Percentiles rank a stretch among this genome's conserved stretches.
phyloP scores from a whole-genome alignment of 2,329 filamentous ascomycete species.

The Diaporthe australafricana region DNA sequence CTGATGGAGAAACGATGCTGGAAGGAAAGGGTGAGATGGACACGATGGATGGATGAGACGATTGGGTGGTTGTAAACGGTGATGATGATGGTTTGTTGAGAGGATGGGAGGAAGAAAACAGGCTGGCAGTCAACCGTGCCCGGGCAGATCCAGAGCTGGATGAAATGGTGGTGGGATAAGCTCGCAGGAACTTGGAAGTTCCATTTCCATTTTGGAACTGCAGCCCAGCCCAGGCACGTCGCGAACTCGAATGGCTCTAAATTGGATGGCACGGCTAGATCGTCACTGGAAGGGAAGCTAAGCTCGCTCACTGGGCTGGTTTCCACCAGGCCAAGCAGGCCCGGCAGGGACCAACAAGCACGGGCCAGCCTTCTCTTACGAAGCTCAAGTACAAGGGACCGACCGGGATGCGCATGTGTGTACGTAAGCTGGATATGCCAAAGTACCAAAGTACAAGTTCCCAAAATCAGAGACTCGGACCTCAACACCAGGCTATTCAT shows the following conservation, averaged over 20 bases:
- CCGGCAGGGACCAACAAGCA: background rate
- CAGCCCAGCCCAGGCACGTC: slow-evolving; percentile 25
- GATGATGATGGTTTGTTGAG: background rate
- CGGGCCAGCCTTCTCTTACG: background rate
- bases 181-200: slow-evolving; percentile 29
- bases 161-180: slow-evolving; percentile 36
- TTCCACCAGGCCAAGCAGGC: background rate
- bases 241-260: slow-evolving; percentile 26
- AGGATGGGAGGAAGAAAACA: slow-evolving; percentile 1
- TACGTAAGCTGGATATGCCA: background rate
- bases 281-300: slow-evolving; percentile 23
- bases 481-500: background rate
- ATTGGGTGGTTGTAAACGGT: background rate
- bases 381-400: background rate
- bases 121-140: slow-evolving; percentile 8
- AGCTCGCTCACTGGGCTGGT: slow-evolving; percentile 17
- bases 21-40: background rate
- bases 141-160: slow-evolving; percentile 8
- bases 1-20: background rate
- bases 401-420: background rate
- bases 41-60: background rate
- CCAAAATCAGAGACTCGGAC: background rate
- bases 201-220: slow-evolving; percentile 27
- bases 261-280: slow-evolving; percentile 33
- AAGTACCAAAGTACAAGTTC: background rate